These are phyloP conservation scores for Nectriaceae sp. DNA, from an alignment of 2,329 filamentous ascomycete genomes.

Conservation along the genomic window DNA sequence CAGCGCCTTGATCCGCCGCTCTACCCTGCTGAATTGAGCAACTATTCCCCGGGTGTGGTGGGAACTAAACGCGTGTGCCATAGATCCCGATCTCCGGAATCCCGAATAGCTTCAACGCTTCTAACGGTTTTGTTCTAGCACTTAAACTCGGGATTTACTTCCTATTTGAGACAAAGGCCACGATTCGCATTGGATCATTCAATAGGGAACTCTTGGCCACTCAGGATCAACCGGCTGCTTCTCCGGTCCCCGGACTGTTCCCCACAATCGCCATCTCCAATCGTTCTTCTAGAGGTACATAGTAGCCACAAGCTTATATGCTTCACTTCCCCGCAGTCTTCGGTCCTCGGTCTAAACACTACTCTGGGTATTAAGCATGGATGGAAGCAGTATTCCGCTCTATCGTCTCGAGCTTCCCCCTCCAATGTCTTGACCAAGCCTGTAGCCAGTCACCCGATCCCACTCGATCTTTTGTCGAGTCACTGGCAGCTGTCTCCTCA, in stretches of 20 bases:
- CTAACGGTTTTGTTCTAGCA: no score
- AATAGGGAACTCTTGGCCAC: not conserved
- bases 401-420: conserved; percentile 57
- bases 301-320: not conserved
- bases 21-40: no score
- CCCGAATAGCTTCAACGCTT: no score
- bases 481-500: conserved; percentile 90
- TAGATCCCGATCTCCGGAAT: conserved; percentile 16
- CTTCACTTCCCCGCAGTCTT: not conserved
- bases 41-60: no score
- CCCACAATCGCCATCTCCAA: not conserved
- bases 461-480: conserved; percentile 99
- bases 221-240: not conserved
- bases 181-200: not conserved
- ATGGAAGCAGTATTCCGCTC: conserved; percentile 3
- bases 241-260: not conserved
- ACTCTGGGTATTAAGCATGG: not conserved
- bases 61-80: not conserved
- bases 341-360: not conserved
- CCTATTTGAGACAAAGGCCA: no score
- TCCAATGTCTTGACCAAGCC: conserved; percentile 78
- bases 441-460: conserved; percentile 96
- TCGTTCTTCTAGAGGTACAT: not conserved
- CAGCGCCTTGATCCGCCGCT: no score
- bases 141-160: no score